These are phyloP conservation scores for Cytospora piceicola DNA, from an alignment of 2,329 filamentous ascomycete species.

Conservation along the genomic window DNA sequence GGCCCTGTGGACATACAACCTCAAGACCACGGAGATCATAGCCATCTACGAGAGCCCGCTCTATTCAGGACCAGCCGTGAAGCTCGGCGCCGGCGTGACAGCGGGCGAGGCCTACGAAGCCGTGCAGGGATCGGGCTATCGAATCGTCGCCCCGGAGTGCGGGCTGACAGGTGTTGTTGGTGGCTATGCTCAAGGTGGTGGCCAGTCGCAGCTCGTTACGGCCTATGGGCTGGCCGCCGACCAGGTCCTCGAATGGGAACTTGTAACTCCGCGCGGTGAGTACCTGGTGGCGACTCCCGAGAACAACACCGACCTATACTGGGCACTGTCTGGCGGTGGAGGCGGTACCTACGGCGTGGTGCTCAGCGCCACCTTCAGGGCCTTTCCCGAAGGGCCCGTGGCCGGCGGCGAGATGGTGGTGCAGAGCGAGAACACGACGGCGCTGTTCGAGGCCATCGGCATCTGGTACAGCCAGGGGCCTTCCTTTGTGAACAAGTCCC, in stretches of 20 bases:
- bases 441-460: neutral
- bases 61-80: constrained; percentile 36
- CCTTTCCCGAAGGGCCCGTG: constrained; percentile 41
- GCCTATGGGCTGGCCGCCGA: constrained; percentile 54
- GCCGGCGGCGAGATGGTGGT: neutral
- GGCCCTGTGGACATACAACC: constrained; percentile 57
- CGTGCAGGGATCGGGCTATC: constrained; percentile 38
- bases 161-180: constrained; percentile 51
- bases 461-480: no score
- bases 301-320: constrained; percentile 51
- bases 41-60: constrained; percentile 35
- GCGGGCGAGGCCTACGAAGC: constrained; percentile 34
- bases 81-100: constrained; percentile 36
- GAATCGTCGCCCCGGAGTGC: constrained; percentile 51
- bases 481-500: no score
- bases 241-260: constrained; percentile 49
- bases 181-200: constrained; percentile 57
- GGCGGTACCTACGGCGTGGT: constrained; percentile 43
- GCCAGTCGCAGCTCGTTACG: constrained; percentile 49
- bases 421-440: neutral
- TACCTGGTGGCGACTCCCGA: constrained; percentile 45
- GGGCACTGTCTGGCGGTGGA: constrained; percentile 51
- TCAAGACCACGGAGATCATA: constrained; percentile 42
- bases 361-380: constrained; percentile 41
- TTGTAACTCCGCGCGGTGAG: constrained; percentile 48